Conservation (phyloP, 129 eudicot genomes). For the sunflower (Helianthus annuus) region DNA sequence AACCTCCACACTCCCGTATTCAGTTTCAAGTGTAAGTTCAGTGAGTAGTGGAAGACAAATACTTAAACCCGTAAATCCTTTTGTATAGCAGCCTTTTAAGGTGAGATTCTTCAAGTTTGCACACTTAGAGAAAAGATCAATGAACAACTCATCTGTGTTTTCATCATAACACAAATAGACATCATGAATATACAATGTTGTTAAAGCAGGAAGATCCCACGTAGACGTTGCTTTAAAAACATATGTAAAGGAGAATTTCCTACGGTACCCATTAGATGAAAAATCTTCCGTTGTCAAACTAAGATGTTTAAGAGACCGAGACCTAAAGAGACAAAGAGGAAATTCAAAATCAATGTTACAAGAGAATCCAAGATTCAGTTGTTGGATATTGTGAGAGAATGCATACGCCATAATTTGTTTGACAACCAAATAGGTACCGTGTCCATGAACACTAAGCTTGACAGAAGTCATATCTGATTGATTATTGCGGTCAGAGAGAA, state of each 20-base stretch:
- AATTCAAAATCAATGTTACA: not conserved
- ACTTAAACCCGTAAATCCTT: not conserved
- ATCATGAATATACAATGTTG: too few relatives aligned
- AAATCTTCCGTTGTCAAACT: not conserved
- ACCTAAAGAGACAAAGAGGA: conserved; percentile 25
- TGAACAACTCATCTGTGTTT: not conserved
- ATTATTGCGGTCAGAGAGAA: not conserved
- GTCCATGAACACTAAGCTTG: conserved; percentile 8
- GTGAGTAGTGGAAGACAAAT: not conserved
- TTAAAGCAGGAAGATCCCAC: conserved; percentile 11
- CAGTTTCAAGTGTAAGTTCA: not conserved
- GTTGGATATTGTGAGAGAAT: conserved; percentile 26
- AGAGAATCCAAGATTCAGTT: not conserved
- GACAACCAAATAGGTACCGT: conserved; percentile 1
- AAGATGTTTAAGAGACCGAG: conserved; percentile 12
- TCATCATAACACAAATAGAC: too few relatives aligned
- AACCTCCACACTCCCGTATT: not conserved
- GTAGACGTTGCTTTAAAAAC: not conserved
- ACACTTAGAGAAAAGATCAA: conserved; percentile 7
- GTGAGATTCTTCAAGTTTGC: conserved; percentile 13
- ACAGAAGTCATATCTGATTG: conserved; percentile 11
- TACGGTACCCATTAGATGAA: not conserved
- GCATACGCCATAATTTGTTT: conserved; percentile 23
- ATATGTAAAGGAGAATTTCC: not conserved
- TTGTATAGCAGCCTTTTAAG: too few relatives aligned